Base-by-base conservation (phyloP, 2,329 filamentous ascomycete species). In the Alternaria ventricosa region DNA sequence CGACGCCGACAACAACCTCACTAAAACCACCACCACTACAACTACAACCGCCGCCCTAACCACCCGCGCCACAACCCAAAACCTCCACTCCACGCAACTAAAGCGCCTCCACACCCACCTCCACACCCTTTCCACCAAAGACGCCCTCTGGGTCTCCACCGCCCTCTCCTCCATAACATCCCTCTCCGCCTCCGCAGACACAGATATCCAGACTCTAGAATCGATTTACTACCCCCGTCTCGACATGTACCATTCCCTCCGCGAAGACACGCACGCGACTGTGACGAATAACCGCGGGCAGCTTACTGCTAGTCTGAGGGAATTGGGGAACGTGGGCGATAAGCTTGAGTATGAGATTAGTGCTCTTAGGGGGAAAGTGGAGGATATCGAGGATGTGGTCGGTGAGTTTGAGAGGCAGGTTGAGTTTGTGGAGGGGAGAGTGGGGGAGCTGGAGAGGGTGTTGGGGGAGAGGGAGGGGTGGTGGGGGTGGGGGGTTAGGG, bases 301-400 rank as follows among this genome's bases (percentile, higher is more conserved):
- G 56, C 83, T 97, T 41, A 87, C 87, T 5, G 92, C 96, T 75
- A 86, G 87, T 15, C 84, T 94, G 64, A 91, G 91, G 77, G 92
- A 96, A 67, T 85, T 97, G 13, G 94, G 97, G 77, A 87, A 91
- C 22, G 83, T 96, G 43, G 89, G 91, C 3, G 93, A 93, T 20
- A 94, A 94, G 79, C 84, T 98, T 59, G 94, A 98, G 74, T 98
- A 98, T 79, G 95, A 97, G 82, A 90, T 97, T 65, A 88, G 91
- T 63, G 89, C 89, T 15, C 83, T 98, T n/a, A 85, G 89, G 53
- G 89, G 90, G 51, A 93, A 93, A 72, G 90, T 97, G 10, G 87
- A 92, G 71, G 95, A 98, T 75, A 92, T 97, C 9, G 94, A 97
- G 75, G 91, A 93, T 65, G 92, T 92, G 1, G 88, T 97, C 0